Percentiles rank a stretch among this genome's conserved stretches.
phyloP scores from a whole-genome alignment of 2,329 filamentous ascomycete species.

The Beauveria sp. region DNA sequence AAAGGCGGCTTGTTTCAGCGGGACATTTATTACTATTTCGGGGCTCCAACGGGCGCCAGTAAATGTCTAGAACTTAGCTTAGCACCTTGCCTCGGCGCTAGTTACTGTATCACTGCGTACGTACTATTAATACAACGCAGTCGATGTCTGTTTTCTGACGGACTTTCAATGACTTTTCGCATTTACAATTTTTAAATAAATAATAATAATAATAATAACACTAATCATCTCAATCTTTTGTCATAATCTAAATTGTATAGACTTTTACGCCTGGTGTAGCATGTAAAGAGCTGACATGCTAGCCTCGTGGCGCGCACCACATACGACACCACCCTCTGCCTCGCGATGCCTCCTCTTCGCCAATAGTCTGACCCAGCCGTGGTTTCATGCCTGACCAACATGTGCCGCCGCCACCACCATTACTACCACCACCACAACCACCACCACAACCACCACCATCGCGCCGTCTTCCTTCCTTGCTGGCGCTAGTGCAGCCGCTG shows the following conservation, averaged over 20 bases:
- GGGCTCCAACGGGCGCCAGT: background rate
- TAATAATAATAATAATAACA: too few relatives aligned
- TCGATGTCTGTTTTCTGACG: background rate
- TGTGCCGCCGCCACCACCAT: background rate
- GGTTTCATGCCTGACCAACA: slow-evolving; percentile 3
- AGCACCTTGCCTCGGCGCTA: background rate
- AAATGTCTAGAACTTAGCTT: background rate
- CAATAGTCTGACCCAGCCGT: background rate
- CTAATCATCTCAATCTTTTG: too few relatives aligned
- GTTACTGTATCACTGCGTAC: too few relatives aligned
- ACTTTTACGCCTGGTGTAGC: too few relatives aligned
- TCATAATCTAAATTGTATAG: too few relatives aligned
- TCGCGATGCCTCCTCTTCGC: background rate
- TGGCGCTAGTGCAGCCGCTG: slow-evolving; percentile 7
- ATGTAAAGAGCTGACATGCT: background rate
- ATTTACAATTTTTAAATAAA: too few relatives aligned
- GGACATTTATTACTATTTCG: background rate
- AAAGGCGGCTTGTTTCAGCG: background rate
- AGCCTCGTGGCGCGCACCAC: background rate
- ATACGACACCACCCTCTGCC: background rate
- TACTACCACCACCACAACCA: background rate
- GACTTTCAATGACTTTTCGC: too few relatives aligned
- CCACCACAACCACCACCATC: background rate
- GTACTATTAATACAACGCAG: background rate
- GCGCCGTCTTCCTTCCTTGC: background rate